Percentiles rank a stretch among this genome's conserved stretches.
Evolutionary conservation across 2,329 filamentous ascomycete species (phyloP).

Genomic region (Epicoccum sorghinum): DNA sequence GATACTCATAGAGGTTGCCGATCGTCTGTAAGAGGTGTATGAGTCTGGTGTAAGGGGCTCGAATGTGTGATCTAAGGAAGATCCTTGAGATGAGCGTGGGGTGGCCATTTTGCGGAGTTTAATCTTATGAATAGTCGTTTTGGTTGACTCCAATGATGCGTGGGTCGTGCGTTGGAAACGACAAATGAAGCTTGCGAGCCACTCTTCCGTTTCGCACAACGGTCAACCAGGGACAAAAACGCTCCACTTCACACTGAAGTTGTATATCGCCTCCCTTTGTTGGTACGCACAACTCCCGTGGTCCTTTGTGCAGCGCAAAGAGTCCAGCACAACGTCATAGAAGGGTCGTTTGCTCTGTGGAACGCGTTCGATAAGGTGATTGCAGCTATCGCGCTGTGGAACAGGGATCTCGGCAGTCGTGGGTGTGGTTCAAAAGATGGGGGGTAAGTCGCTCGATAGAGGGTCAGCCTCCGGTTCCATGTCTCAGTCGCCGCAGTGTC

Average conservation of each 20-base stretch:
- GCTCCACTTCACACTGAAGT: neutral
- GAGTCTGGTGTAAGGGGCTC: slow-evolving; percentile 27
- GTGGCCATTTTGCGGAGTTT: slow-evolving; percentile 27
- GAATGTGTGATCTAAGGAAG: slow-evolving; percentile 24
- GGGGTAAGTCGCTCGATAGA: slow-evolving; percentile 45
- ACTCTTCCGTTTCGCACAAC: slow-evolving; percentile 9
- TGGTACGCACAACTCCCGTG: neutral
- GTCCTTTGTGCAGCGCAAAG: slow-evolving; percentile 1
- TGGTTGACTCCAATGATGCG: slow-evolving; percentile 1
- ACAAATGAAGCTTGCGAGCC: slow-evolving; percentile 9
- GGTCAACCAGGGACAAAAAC: slow-evolving; percentile 2
- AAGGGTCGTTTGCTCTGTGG: neutral
- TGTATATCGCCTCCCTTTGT: too few relatives aligned
- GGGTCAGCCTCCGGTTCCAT: slow-evolving; percentile 46
- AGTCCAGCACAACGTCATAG: slow-evolving; percentile 12
- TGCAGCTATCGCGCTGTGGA: slow-evolving; percentile 3
- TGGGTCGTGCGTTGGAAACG: slow-evolving; percentile 1
- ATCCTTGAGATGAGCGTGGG: slow-evolving; percentile 25
- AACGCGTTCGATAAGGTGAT: neutral
- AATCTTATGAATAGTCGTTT: neutral
- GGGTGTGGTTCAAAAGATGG: slow-evolving; percentile 25
- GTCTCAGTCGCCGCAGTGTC: slow-evolving; percentile 18
- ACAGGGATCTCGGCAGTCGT: neutral
- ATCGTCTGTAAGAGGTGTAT: slow-evolving; percentile 18
- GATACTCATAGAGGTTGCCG: slow-evolving; percentile 26